Evolutionary conservation across 83 land plant species (phyloP), one percentile per base, ranked within the genome.

Genomic region (Larix sibirica): DNA sequence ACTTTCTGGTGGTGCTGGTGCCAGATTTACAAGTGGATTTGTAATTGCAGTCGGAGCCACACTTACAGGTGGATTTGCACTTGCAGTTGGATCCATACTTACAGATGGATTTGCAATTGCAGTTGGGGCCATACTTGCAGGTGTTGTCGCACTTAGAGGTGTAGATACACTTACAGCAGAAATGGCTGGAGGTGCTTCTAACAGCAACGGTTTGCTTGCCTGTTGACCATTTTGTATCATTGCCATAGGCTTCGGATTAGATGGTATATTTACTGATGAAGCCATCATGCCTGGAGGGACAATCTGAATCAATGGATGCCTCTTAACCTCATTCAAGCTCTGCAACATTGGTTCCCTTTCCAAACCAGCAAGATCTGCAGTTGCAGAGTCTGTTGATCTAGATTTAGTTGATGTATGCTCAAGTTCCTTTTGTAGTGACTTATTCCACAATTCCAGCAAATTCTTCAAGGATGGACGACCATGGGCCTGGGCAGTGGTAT

Each of bases 261-360:
- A 59, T 59, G 88, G 84, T 12, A 88, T 75, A 17, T 81, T 80
- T 28, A 84, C 83, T 12, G 89, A 83, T 1, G 92, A 83, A n/a
- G 93, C 84, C 31, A 90, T 28, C 91, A 92, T 92, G 14, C 97
- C 98, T 0, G 98, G 98, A 75, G 98, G 98, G 56, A 96, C 88
- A 74, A 96, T 91, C 82, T 96, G 95, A 59, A 96, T 94, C 24
- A 89, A 89, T 0, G 97, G 95, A 83, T 91, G 90, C 90, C 89
- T 92, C 42, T 71, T 85, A 14, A 95, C 87, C 21, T 92, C 92
- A 8, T 79, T 88, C 77, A 96, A 78, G 70, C 91, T 95, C 73
- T 96, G 80, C 38, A 96, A 90, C 50, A 90, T 87, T n/a, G 92
- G 93, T 70, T 89, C 97, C 40, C 71, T 81, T 74, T 92, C 94